Evolutionary conservation across 306 rosid genomes (phyloP).

Genomic region (Dicorynia guianensis): DNA sequence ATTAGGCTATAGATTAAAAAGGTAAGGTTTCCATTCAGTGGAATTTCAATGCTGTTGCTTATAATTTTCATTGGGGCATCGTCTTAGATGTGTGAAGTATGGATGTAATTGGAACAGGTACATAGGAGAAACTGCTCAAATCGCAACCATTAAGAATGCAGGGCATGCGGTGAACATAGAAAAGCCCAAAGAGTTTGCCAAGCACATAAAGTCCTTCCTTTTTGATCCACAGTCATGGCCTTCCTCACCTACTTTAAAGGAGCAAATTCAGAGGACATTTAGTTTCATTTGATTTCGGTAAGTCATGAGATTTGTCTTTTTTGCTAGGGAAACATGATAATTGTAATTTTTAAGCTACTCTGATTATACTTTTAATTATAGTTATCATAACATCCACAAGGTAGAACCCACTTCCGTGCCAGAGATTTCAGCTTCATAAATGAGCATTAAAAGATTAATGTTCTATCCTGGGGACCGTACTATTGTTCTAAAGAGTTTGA

Average conservation of each 20-base stretch:
- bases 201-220: slow-evolving; percentile 60
- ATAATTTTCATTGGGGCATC: slow-evolving; percentile 10
- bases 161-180: slow-evolving; percentile 75
- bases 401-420: slow-evolving; percentile 19
- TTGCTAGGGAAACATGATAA: slow-evolving; percentile 11
- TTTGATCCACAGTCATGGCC: slow-evolving; percentile 36
- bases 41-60: slow-evolving; percentile 24
- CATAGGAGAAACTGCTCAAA: slow-evolving; percentile 55
- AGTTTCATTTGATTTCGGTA: too few relatives aligned
- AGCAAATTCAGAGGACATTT: slow-evolving; percentile 42
- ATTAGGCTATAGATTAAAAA: slow-evolving; percentile 61
- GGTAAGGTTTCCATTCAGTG: slow-evolving; percentile 45
- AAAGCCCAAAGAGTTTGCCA: slow-evolving; percentile 61
- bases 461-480: neutral
- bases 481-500: too few relatives aligned
- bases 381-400: slow-evolving; percentile 15
- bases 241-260: slow-evolving; percentile 33
- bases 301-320: neutral
- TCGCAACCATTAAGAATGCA: slow-evolving; percentile 62
- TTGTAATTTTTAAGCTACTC: too few relatives aligned
- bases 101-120: slow-evolving; percentile 48
- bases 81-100: neutral
- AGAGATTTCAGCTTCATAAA: slow-evolving; percentile 28
- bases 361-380: slow-evolving; percentile 1
- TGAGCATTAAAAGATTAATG: slow-evolving; percentile 1